Evolutionary conservation across 1,284 basidiomycete genomes (phyloP).

Genomic region (Trichosporon coremiiforme): DNA sequence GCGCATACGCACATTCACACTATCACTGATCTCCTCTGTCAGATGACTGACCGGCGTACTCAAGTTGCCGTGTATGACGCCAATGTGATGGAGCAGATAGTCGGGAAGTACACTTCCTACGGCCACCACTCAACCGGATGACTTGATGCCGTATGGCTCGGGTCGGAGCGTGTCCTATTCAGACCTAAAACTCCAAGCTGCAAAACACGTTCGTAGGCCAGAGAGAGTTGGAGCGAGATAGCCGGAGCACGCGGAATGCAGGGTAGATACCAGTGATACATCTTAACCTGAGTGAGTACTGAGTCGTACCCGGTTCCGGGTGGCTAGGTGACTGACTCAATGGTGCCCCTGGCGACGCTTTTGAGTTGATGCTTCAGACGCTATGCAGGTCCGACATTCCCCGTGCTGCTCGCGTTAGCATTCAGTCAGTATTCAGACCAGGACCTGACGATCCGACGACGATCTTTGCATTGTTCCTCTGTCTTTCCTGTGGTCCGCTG

Average conservation of each 20-base stretch:
- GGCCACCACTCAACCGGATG: not conserved
- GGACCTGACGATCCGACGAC: not conserved
- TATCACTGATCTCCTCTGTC: not conserved
- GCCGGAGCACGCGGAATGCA: not conserved
- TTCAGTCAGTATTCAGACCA: not conserved
- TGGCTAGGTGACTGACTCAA: not conserved
- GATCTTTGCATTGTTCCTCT: not conserved
- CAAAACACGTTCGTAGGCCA: not conserved
- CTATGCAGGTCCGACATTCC: not conserved
- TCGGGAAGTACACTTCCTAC: not conserved
- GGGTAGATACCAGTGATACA: too few relatives aligned
- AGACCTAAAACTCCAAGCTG: not conserved
- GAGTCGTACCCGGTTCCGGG: not conserved
- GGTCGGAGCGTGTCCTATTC: not conserved
- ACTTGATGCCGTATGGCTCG: not conserved
- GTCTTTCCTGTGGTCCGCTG: not conserved
- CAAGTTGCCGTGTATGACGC: not conserved
- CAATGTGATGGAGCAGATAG: not conserved
- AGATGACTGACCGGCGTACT: not conserved
- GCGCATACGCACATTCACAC: not conserved
- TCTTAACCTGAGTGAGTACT: too few relatives aligned
- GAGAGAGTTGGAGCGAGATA: not conserved
- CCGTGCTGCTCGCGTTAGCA: not conserved
- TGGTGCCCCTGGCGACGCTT: not conserved
- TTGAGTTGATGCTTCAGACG: not conserved